phyloP scores from a whole-genome alignment of 108 stramenopile genomes.

The Tribonema minus region DNA sequence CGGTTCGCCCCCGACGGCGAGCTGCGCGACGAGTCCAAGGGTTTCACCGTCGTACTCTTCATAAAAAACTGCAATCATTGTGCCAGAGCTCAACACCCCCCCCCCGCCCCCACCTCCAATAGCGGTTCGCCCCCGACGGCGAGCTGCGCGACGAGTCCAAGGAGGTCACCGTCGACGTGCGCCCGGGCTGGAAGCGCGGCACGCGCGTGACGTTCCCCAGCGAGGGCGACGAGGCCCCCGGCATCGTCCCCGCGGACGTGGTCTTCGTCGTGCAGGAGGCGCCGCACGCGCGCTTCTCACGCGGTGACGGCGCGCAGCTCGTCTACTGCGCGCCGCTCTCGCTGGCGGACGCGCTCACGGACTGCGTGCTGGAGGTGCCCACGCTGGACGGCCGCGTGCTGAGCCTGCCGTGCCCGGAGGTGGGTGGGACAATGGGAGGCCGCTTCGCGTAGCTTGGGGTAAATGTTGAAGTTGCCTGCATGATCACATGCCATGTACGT shows the following conservation, averaged over 20 bases:
- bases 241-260: conserved; percentile 84
- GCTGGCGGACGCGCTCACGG: conserved; percentile 85
- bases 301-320: conserved; percentile 90
- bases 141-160: conserved; percentile 8
- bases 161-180: conserved; percentile 50
- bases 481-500: too few relatives aligned
- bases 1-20: conserved; percentile 5
- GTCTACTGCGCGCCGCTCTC: conserved; percentile 73
- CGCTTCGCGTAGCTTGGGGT: too few relatives aligned
- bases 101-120: too few relatives aligned
- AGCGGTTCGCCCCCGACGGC: conserved; percentile 14
- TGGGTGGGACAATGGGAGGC: too few relatives aligned
- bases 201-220: conserved; percentile 82
- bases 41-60: conserved; percentile 8
- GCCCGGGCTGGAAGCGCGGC: conserved; percentile 86
- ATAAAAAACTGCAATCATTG: too few relatives aligned
- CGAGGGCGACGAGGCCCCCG: conserved; percentile 90
- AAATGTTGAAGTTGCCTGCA: too few relatives aligned
- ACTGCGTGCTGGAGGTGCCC: conserved; percentile 66
- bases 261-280: conserved; percentile 88
- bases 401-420: conserved; percentile 26
- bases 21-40: conserved; percentile 6
- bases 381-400: conserved; percentile 60
- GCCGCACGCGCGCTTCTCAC: conserved; percentile 74
- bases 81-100: too few relatives aligned